Evolutionary conservation across 108 stramenopile species (phyloP).

Genomic region (Aurantiochytrium sp.): DNA sequence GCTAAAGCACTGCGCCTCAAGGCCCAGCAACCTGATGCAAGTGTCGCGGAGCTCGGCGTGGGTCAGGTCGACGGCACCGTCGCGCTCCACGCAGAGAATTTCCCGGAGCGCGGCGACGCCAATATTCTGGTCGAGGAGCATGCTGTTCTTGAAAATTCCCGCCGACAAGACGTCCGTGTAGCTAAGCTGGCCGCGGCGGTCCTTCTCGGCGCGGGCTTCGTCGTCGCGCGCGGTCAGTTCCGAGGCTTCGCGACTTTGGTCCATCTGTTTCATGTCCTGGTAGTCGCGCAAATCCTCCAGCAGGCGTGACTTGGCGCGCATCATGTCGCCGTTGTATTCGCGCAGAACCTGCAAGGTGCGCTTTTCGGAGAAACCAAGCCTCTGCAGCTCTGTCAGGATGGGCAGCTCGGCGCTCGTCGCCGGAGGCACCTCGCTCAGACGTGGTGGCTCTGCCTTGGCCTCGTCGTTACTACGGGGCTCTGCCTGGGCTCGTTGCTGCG

Average conservation of each 20-base stretch:
- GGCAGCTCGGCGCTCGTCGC: neutral
- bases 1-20: neutral
- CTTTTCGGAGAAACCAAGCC: neutral
- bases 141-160: neutral
- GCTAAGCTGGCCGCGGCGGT: neutral
- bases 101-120: neutral
- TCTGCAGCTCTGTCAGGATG: neutral
- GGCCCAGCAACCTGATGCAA: neutral
- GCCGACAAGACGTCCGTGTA: neutral
- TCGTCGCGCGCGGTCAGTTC: neutral
- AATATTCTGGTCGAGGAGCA: neutral
- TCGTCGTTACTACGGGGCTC: neutral
- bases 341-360: neutral
- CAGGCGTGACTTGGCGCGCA: neutral
- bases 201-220: neutral
- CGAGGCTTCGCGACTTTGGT: neutral
- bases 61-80: neutral
- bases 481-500: neutral
- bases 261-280: neutral
- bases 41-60: neutral
- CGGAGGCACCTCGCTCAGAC: neutral
- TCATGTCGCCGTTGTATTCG: neutral
- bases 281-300: neutral
- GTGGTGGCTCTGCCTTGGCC: neutral
- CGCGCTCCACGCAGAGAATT: neutral